These are phyloP conservation scores for Lentinus brumalis DNA, from an alignment of 768 basidiomycete species.

Conservation along the genomic window DNA sequence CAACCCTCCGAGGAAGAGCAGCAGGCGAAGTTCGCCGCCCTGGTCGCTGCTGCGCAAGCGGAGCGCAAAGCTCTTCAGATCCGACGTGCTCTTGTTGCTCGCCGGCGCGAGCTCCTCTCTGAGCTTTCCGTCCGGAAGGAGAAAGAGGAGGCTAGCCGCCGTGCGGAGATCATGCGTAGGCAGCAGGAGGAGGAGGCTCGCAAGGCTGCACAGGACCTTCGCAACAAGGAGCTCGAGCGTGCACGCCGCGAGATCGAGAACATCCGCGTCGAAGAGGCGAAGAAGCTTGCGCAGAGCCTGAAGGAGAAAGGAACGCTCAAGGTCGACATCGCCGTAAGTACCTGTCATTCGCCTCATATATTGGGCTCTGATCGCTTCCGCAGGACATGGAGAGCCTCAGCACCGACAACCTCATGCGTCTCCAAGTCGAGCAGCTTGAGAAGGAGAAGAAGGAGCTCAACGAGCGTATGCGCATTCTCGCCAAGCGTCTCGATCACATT, in stretches of 20 bases:
- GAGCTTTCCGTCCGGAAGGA: constrained; percentile 85
- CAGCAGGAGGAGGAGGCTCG: constrained; percentile 73
- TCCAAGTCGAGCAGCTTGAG: constrained; percentile 94
- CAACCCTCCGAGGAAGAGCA: constrained; percentile 56
- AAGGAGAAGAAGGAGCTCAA: constrained; percentile 91
- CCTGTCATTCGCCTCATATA: background rate
- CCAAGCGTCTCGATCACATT: constrained; percentile 92
- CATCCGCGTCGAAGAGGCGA: constrained; percentile 79
- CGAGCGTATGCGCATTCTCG: constrained; percentile 77
- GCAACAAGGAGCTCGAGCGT: constrained; percentile 66
- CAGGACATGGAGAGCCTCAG: constrained; percentile 84
- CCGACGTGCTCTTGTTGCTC: constrained; percentile 78
- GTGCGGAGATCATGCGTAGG: constrained; percentile 65
- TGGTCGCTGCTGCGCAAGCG: constrained; percentile 65
- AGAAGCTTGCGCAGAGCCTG: constrained; percentile 82
- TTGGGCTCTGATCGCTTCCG: background rate
- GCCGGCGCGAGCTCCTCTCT: constrained; percentile 81
- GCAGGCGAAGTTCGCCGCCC: constrained; percentile 54
- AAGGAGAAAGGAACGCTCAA: constrained; percentile 78
- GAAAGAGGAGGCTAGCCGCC: constrained; percentile 81
- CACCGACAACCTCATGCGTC: constrained; percentile 81
- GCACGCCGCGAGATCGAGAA: constrained; percentile 73
- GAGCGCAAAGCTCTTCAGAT: constrained; percentile 80
- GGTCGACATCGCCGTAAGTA: constrained; percentile 67
- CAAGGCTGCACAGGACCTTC: constrained; percentile 62